Conservation (phyloP, 257 asterid species). For the Eustoma russellianum region DNA sequence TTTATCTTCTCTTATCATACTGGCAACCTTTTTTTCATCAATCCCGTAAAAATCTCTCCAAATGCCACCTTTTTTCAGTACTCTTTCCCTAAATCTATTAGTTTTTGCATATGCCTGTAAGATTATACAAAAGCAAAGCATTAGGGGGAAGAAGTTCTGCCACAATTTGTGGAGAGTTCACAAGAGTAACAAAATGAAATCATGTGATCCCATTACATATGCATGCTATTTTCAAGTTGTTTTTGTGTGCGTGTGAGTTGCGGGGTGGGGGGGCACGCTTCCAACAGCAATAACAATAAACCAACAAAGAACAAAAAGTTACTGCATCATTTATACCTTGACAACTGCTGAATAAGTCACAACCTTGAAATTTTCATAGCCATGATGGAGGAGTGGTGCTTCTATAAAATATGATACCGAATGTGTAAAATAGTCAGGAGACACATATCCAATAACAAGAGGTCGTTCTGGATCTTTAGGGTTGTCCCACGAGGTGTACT, state of each 20-base stretch:
- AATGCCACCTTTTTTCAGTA: conserved; percentile 72
- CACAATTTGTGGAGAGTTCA: too few relatives aligned
- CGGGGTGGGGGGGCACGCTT: too few relatives aligned
- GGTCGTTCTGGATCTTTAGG: conserved; percentile 77
- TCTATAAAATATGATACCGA: conserved; percentile 95
- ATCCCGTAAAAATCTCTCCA: conserved; percentile 93
- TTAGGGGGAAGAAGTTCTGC: neutral
- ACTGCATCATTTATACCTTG: conserved; percentile 38
- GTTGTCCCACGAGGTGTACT: conserved; percentile 86
- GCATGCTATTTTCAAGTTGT: neutral
- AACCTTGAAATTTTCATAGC: conserved; percentile 70
- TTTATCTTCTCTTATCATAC: conserved; percentile 85
- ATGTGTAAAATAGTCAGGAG: conserved; percentile 99
- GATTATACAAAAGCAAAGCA: conserved; percentile 15
- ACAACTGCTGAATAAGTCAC: conserved; percentile 97
- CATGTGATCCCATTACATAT: neutral
- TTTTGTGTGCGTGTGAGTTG: too few relatives aligned
- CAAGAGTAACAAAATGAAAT: neutral
- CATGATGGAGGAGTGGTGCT: conserved; percentile 79
- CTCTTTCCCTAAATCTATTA: conserved; percentile 73
- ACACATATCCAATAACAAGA: conserved; percentile 87
- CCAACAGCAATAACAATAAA: too few relatives aligned
- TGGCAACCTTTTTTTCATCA: conserved; percentile 91
- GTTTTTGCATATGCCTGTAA: conserved; percentile 97
- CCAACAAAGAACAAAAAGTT: neutral